These are phyloP conservation scores for Trametes cinnabarina DNA, from an alignment of 768 basidiomycete genomes.

Conservation along the genomic window DNA sequence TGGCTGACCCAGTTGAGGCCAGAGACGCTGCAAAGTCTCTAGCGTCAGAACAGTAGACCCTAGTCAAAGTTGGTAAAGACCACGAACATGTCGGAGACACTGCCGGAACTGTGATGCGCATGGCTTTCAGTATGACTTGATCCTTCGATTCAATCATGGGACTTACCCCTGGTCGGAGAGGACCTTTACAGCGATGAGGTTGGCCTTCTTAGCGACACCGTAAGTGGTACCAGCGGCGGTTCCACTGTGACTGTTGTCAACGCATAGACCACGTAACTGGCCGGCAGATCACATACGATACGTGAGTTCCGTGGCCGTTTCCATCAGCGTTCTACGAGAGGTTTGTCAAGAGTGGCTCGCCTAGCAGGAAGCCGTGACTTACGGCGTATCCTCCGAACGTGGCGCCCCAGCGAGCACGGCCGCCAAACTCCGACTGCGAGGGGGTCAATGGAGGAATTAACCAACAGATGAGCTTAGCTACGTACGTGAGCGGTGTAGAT, in stretches of 20 bases:
- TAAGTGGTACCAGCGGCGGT: slow-evolving; percentile 35
- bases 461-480: no score
- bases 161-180: slow-evolving; percentile 36
- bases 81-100: slow-evolving; percentile 11
- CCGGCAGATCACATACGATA: slow-evolving; percentile 10
- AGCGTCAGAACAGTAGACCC: not conserved
- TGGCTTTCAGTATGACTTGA: slow-evolving; percentile 30
- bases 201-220: slow-evolving; percentile 32
- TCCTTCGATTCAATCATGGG: slow-evolving; percentile 21
- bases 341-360: not conserved
- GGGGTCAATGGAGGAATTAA: not conserved
- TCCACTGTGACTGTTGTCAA: slow-evolving; percentile 27
- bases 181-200: slow-evolving; percentile 43
- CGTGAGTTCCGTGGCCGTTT: slow-evolving; percentile 45
- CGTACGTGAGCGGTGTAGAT: slow-evolving; percentile 25
- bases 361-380: not conserved
- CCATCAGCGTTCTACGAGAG: slow-evolving; percentile 32
- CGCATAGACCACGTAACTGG: not conserved
- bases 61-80: not conserved
- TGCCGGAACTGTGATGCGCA: not conserved
- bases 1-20: slow-evolving; percentile 27
- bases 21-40: slow-evolving; percentile 15
- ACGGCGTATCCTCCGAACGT: slow-evolving; percentile 33
- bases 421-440: slow-evolving; percentile 37
- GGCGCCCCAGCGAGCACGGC: slow-evolving; percentile 42